These are phyloP conservation scores for Crataegus laevigata DNA, from an alignment of 306 rosid species.

Conservation along the genomic window DNA sequence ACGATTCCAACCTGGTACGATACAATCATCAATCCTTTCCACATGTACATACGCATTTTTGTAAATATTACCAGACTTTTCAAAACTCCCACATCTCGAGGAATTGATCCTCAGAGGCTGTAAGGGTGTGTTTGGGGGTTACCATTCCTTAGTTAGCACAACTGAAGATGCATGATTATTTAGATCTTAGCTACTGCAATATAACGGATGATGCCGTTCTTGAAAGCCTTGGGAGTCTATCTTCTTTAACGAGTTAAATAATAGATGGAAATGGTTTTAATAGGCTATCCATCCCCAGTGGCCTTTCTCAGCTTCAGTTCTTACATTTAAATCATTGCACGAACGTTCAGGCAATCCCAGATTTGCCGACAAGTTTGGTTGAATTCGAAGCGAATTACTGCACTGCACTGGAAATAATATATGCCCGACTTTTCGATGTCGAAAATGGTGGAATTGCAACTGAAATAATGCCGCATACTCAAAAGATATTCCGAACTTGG, in stretches of 20 bases:
- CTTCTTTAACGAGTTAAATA: background rate
- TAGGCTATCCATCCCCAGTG: background rate
- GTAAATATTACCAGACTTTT: constrained; percentile 27
- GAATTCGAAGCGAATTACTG: background rate
- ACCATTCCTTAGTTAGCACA: constrained; percentile 2
- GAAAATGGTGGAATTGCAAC: background rate
- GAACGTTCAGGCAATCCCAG: background rate
- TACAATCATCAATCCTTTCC: background rate
- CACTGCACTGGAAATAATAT: background rate
- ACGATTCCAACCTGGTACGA: constrained; percentile 20
- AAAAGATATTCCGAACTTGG: background rate
- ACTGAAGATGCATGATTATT: constrained; percentile 13
- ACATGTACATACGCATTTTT: too few relatives aligned
- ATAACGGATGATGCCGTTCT: background rate
- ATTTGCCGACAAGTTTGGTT: background rate
- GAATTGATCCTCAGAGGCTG: constrained; percentile 26
- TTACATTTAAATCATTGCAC: background rate
- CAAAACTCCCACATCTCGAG: constrained; percentile 32
- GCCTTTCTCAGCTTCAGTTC: background rate
- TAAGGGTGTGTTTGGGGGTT: constrained; percentile 2
- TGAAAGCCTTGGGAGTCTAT: background rate
- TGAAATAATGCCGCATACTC: constrained; percentile 1
- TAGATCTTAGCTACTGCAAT: constrained; percentile 19
- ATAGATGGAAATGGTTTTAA: background rate
- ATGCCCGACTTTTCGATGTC: background rate